phyloP scores from a whole-genome alignment of 2,329 filamentous ascomycete genomes.

The Onygenales sp. region DNA sequence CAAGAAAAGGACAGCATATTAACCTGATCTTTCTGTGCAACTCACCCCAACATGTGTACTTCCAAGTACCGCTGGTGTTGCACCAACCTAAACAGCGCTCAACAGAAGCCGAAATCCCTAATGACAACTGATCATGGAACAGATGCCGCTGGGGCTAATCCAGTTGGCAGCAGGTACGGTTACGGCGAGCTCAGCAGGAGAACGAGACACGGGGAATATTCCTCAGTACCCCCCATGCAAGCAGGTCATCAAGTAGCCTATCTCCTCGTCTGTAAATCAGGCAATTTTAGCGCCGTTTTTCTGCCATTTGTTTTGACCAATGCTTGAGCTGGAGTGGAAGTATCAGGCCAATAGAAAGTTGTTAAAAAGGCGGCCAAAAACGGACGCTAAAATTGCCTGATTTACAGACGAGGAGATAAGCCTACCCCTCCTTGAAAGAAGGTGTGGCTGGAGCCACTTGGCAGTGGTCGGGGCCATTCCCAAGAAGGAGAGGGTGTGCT shows the following conservation, averaged over 20 bases:
- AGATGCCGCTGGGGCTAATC: neutral
- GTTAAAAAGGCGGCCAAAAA: no score
- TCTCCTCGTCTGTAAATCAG: no score
- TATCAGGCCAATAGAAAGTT: no score
- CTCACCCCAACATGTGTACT: neutral
- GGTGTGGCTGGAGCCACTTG: conserved; percentile 1
- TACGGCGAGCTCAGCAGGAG: no score
- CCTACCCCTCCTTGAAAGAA: neutral
- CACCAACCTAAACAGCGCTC: neutral
- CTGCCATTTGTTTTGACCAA: no score
- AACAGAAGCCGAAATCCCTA: neutral
- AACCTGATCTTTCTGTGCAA: neutral
- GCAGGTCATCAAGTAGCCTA: no score
- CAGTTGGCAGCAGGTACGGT: neutral
- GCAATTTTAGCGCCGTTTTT: no score
- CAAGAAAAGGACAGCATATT: neutral
- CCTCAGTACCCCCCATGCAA: no score
- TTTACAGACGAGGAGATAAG: neutral
- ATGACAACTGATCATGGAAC: neutral
- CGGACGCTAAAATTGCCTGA: no score
- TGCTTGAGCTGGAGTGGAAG: no score
- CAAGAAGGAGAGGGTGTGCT: neutral
- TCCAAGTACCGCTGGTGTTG: neutral
- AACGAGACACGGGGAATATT: no score
- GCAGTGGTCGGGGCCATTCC: neutral